phyloP scores from a whole-genome alignment of 2,329 filamentous ascomycete species.

The Teratosphaeria zuluensis region DNA sequence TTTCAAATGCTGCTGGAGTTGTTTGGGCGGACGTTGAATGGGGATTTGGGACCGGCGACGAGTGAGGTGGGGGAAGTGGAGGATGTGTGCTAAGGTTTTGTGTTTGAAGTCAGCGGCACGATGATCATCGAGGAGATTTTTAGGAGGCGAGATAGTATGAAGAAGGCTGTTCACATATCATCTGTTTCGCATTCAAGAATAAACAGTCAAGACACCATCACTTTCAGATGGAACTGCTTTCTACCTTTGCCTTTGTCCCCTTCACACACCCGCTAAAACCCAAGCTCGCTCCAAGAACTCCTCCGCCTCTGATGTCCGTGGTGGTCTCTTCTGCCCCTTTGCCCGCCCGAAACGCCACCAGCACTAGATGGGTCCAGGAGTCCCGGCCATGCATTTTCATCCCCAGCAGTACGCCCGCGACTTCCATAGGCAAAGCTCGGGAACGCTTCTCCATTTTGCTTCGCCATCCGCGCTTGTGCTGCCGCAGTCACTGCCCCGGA shows the following conservation, averaged over 20 bases:
- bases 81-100: slow-evolving; percentile 24
- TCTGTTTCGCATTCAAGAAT: neutral
- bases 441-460: neutral
- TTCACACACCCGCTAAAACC: neutral
- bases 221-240: neutral
- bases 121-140: neutral
- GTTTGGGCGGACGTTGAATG: slow-evolving; percentile 67
- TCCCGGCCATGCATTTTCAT: neutral
- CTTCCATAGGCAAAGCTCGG: neutral
- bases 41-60: slow-evolving; percentile 63
- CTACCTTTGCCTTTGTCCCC: neutral
- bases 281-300: slow-evolving; percentile 5
- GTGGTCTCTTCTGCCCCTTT: neutral
- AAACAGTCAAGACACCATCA: neutral
- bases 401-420: neutral
- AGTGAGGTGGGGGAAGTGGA: slow-evolving; percentile 35
- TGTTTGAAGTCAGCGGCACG: too few species aligned
- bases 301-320: slow-evolving; percentile 2
- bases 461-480: neutral
- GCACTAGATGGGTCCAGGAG: neutral
- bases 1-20: slow-evolving; percentile 85
- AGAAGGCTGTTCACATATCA: neutral
- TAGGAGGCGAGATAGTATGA: neutral
- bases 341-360: neutral
- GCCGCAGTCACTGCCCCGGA: neutral